These are phyloP conservation scores for Lipomyces mesembrius DNA, from an alignment of 805 yeast species.

Conservation along the genomic window DNA sequence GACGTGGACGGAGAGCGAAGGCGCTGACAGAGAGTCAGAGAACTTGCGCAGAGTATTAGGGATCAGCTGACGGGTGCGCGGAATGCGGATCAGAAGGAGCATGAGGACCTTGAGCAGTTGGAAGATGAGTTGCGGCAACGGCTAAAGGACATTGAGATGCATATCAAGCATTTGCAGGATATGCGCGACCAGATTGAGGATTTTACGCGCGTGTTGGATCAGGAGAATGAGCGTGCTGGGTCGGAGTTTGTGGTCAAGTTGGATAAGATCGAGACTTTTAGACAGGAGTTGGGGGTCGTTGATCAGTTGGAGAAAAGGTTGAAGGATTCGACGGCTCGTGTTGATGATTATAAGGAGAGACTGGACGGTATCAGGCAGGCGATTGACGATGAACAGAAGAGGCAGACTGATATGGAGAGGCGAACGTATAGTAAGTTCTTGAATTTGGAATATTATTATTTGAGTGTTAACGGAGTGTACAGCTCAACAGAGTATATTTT, in stretches of 20 bases:
- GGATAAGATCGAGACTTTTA: constrained; percentile 21
- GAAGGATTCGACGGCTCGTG: constrained; percentile 11
- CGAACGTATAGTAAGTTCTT: constrained; percentile 8
- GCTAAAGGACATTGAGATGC: constrained; percentile 1
- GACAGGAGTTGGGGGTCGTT: constrained; percentile 17
- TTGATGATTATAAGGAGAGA: constrained; percentile 17
- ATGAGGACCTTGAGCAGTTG: constrained; percentile 2
- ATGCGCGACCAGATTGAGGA: constrained; percentile 14
- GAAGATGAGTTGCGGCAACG: constrained; percentile 12
- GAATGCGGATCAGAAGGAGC: constrained; percentile 9
- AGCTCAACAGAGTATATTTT: constrained; percentile 22
- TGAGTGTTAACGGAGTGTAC: neutral
- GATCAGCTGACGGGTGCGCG: constrained; percentile 4
- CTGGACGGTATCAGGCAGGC: constrained; percentile 8
- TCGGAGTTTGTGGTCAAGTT: constrained; percentile 20
- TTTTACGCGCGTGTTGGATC: constrained; percentile 11
- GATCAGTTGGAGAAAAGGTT: constrained; percentile 21
- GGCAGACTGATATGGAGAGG: constrained; percentile 17
- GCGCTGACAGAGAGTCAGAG: neutral
- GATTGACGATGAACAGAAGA: constrained; percentile 13
- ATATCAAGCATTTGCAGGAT: constrained; percentile 2
- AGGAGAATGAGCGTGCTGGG: constrained; percentile 11
- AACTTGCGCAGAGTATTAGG: neutral
- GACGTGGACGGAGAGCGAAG: neutral
- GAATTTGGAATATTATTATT: neutral